These are phyloP conservation scores for Fistulinella cinereoalba DNA, from an alignment of 1,284 basidiomycete species.

Conservation along the genomic window DNA sequence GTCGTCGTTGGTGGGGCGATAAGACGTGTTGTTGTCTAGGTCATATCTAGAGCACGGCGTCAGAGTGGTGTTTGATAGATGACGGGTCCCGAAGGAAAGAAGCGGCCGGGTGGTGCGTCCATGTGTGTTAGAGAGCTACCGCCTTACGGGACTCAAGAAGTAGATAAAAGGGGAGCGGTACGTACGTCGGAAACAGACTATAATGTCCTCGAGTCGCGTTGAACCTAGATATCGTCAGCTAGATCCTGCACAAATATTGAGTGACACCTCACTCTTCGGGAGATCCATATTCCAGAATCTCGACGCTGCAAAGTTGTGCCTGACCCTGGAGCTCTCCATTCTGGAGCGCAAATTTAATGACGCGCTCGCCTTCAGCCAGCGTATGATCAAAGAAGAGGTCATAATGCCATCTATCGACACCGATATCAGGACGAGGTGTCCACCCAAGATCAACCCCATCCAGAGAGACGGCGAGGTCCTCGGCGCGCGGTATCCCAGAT, in stretches of 20 bases:
- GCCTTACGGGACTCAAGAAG: too few species aligned
- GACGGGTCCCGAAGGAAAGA: too few species aligned
- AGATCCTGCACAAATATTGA: neutral
- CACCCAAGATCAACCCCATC: constrained; percentile 61
- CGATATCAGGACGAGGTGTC: constrained; percentile 54
- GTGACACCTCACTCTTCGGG: constrained; percentile 50
- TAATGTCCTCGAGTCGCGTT: constrained; percentile 57
- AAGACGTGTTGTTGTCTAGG: constrained; percentile 57
- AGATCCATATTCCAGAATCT: constrained; percentile 74
- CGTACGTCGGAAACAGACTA: constrained; percentile 73
- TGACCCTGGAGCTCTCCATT: constrained; percentile 49
- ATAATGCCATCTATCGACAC: constrained; percentile 72
- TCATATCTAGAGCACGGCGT: constrained; percentile 46
- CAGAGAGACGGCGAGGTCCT: constrained; percentile 58
- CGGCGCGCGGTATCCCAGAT: constrained; percentile 62
- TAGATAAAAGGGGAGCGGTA: neutral
- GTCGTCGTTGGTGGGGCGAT: constrained; percentile 78
- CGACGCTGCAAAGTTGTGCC: constrained; percentile 74
- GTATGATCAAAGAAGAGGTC: constrained; percentile 45
- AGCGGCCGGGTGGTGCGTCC: too few species aligned
- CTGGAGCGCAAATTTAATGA: constrained; percentile 56
- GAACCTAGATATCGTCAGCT: constrained; percentile 49
- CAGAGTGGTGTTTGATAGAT: too few species aligned
- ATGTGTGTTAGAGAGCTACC: too few species aligned
- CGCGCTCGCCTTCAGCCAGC: constrained; percentile 50